Percentiles rank a stretch among this genome's conserved stretches.
phyloP scores from a whole-genome alignment of 345 rosid species.

The Lepidium aucheri region DNA sequence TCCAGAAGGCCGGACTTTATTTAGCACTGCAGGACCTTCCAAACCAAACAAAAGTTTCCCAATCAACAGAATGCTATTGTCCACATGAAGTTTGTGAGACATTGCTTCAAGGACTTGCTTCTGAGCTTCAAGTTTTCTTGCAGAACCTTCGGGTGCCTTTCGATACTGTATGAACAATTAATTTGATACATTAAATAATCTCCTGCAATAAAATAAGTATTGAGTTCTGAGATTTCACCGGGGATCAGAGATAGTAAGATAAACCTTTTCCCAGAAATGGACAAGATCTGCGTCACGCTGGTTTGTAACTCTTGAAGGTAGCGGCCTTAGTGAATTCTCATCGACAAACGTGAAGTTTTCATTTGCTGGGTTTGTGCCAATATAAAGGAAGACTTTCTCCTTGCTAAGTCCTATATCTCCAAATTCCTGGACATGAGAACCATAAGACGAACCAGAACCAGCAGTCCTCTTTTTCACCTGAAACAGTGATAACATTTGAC shows the following conservation, averaged over 20 bases:
- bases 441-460: slow-evolving; percentile 35
- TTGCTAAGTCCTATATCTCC: slow-evolving; percentile 60
- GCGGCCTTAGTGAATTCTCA: slow-evolving; percentile 46
- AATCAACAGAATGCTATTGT: slow-evolving; percentile 52
- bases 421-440: slow-evolving; percentile 92
- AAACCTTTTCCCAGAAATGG: slow-evolving; percentile 89
- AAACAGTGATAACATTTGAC: slow-evolving; percentile 1
- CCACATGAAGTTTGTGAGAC: slow-evolving; percentile 81
- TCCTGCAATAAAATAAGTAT: neutral
- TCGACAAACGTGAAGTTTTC: slow-evolving; percentile 67
- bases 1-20: slow-evolving; percentile 48
- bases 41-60: slow-evolving; percentile 77
- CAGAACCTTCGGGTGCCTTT: slow-evolving; percentile 82
- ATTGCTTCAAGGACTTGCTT: slow-evolving; percentile 75
- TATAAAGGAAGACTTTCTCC: slow-evolving; percentile 46
- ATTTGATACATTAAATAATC: neutral
- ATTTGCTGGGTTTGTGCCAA: slow-evolving; percentile 89
- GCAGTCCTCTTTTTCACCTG: slow-evolving; percentile 80
- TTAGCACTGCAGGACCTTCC: slow-evolving; percentile 49
- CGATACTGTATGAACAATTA: slow-evolving; percentile 43
- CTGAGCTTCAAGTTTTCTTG: slow-evolving; percentile 64
- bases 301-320: slow-evolving; percentile 53
- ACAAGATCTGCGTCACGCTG: slow-evolving; percentile 96
- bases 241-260: neutral
- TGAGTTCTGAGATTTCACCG: neutral